Conservation (phyloP, 225 moss, liverwort and hornwort species). For the Pleurozium schreberi region DNA sequence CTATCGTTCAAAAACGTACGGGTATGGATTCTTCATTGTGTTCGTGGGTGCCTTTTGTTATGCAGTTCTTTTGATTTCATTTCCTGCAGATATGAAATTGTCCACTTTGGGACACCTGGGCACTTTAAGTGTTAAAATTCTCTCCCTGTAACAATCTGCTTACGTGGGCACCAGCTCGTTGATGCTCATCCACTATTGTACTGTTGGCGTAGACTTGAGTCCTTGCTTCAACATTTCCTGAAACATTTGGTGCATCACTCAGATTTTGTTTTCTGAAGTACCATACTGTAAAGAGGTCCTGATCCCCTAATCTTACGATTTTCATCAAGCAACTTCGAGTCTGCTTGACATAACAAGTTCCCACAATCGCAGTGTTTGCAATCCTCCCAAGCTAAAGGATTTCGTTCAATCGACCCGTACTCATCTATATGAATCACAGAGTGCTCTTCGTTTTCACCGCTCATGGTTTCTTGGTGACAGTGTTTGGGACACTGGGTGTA, state of each 20-base stretch:
- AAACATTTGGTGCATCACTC: not conserved
- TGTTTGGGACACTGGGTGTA: not conserved
- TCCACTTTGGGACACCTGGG: not conserved
- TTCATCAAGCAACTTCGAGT: not conserved
- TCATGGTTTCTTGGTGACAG: not conserved
- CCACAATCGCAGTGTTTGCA: not conserved
- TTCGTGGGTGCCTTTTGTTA: not conserved
- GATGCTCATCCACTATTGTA: not conserved
- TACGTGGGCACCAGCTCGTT: not conserved
- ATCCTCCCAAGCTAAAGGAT: not conserved
- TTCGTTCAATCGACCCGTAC: not conserved
- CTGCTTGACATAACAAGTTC: not conserved
- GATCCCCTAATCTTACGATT: not conserved
- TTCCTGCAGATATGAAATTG: not conserved
- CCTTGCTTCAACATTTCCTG: not conserved
- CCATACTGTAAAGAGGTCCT: slow-evolving; percentile 13
- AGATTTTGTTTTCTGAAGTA: not conserved
- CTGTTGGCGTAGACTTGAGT: not conserved
- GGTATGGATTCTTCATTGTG: not conserved
- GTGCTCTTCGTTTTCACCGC: not conserved
- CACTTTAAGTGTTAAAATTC: not conserved
- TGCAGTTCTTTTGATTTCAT: not conserved
- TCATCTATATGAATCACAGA: not conserved
- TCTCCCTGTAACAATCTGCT: not conserved
- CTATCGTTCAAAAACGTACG: not conserved